phyloP scores from a whole-genome alignment of 805 yeast species.

The Kluyveromyces wickerhamii region DNA sequence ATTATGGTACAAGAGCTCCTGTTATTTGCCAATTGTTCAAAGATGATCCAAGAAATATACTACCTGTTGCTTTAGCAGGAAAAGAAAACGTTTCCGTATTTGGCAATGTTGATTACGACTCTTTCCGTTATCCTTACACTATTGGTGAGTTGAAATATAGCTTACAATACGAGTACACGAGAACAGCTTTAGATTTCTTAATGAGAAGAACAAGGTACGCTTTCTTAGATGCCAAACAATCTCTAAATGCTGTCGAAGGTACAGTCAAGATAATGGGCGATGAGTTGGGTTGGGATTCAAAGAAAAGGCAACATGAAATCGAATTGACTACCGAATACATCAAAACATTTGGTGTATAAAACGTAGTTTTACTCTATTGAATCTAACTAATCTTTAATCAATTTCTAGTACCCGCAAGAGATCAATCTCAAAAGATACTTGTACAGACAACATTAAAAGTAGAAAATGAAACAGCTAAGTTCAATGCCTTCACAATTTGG shows the following conservation, averaged over 20 bases:
- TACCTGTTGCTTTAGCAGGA: slow-evolving; percentile 58
- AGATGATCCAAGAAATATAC: slow-evolving; percentile 44
- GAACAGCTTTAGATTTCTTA: slow-evolving; percentile 83
- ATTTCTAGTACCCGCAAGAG: too few species aligned
- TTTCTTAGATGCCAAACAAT: slow-evolving; percentile 80
- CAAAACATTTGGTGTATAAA: slow-evolving; percentile 50
- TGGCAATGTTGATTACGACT: slow-evolving; percentile 20
- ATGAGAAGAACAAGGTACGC: slow-evolving; percentile 93
- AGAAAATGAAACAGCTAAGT: too few species aligned
- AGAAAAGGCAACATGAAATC: slow-evolving; percentile 45
- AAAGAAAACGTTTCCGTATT: slow-evolving; percentile 23
- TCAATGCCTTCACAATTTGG: too few species aligned
- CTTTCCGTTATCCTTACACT: slow-evolving; percentile 76
- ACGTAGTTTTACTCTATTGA: too few species aligned
- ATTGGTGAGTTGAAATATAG: slow-evolving; percentile 85
- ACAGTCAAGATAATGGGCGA: slow-evolving; percentile 80
- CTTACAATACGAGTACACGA: slow-evolving; percentile 71
- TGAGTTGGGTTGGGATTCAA: slow-evolving; percentile 66
- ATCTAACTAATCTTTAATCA: too few species aligned
- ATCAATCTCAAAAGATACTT: too few species aligned
- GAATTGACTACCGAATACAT: slow-evolving; percentile 48
- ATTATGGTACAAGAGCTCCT: slow-evolving; percentile 88
- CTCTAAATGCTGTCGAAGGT: slow-evolving; percentile 69
- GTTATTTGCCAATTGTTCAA: slow-evolving; percentile 54
- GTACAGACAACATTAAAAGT: too few species aligned